Base-by-base conservation (phyloP, 2,329 filamentous ascomycete species). In the Fusarium graminum region DNA sequence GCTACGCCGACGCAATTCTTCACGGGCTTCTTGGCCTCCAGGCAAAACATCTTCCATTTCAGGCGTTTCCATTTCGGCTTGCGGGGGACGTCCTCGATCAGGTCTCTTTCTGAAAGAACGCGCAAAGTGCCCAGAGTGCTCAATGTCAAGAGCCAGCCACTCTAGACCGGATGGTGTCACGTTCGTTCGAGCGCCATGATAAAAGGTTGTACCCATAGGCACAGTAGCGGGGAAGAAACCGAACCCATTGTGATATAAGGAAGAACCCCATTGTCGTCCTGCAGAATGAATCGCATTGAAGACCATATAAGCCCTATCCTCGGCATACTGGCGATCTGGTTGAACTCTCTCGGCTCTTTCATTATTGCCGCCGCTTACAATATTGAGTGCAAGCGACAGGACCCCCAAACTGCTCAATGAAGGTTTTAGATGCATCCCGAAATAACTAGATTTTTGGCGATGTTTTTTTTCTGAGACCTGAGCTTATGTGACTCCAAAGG, bases 61-160 rank as follows among this genome's bases (percentile, higher is more conserved):
- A 28, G 38, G 45, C 19, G 52, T 45, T 29, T 39, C n/a, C 16
- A 51, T 51, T 36, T 22, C 42, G 8, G n/a, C 9, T 29, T 7
- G 7, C n/a, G 38, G 49, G 30, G 14, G 45, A 14, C 8, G 44
- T 4, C 26, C 22, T 29, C 34, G 38, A 1, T 39, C 60, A 19
- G 52, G 53, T 2, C 26, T 41, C 12, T 16, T 17, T 25, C 52
- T 65, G 28, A 44, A 46, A 7, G 70, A 73, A 8, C 75, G 74
- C 1, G 90, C 88, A 76, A 93, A 93, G 4, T 81, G 73, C 66
- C 90, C 81, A 1, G 90, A 88, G 75, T 93, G 91, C 69, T 93
- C 90, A 5, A 90, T 84, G 74, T 93, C 91, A 71, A 93, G 93
- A 0, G 91, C 91, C 2, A 93, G 80, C 90, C 91, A 93, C 70